Percentiles rank a stretch among this genome's conserved stretches.
Evolutionary conservation across 2,329 filamentous ascomycete genomes (phyloP).

Genomic region (Cryphonectria parasitica): DNA sequence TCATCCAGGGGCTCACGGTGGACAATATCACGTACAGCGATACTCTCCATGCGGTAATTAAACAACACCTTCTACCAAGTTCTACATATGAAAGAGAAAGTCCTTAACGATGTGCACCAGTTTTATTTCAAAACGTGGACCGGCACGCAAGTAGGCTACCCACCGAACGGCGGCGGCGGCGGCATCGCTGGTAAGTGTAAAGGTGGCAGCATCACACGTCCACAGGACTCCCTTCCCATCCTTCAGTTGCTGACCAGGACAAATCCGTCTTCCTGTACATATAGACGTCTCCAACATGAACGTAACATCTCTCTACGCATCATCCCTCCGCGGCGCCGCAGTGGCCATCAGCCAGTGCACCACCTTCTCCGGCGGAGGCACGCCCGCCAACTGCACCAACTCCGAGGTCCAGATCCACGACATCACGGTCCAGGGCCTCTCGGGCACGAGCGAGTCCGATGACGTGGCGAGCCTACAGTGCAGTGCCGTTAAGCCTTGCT

Average conservation of each 20-base stretch:
- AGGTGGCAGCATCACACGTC: background rate
- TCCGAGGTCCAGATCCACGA: conserved; percentile 31
- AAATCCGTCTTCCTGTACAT: background rate
- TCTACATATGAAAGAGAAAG: too few relatives aligned
- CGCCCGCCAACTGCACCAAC: conserved; percentile 33
- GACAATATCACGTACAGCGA: conserved; percentile 45
- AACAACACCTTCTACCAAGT: background rate
- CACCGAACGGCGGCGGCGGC: conserved; percentile 54
- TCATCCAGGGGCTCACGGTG: conserved; percentile 45
- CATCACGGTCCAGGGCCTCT: conserved; percentile 27
- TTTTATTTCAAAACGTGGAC: conserved; percentile 55
- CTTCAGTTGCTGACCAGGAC: too few relatives aligned
- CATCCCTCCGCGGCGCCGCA: conserved; percentile 31
- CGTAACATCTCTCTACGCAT: conserved; percentile 23
- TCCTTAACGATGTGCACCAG: background rate
- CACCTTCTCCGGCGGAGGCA: conserved; percentile 33
- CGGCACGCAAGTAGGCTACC: conserved; percentile 46
- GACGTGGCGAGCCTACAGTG: conserved; percentile 27
- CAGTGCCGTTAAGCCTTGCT: conserved; percentile 26
- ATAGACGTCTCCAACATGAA: conserved; percentile 22
- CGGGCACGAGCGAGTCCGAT: conserved; percentile 16
- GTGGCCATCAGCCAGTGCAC: conserved; percentile 34
- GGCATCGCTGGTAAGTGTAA: conserved; percentile 45
- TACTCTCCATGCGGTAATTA: conserved; percentile 41
- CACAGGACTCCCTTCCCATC: too few relatives aligned